Conservation (phyloP, 208 protist genomes). For the Trypanosoma boissoni region DNA sequence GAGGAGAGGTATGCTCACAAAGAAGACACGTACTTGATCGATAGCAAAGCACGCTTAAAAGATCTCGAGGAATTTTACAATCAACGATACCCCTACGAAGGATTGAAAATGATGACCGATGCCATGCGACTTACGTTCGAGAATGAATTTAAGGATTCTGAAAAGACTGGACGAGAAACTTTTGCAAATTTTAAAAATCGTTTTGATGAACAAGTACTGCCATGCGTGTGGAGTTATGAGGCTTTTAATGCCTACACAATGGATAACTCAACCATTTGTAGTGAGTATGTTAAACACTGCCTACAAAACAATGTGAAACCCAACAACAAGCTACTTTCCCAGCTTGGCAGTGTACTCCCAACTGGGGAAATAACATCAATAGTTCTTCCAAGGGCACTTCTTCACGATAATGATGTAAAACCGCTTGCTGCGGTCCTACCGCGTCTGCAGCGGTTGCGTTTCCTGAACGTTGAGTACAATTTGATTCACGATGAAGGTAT, state of each 20-base stretch:
- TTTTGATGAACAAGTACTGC: conserved; percentile 24
- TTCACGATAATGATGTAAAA: conserved; percentile 43
- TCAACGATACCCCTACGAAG: conserved; percentile 37
- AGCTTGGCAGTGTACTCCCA: conserved; percentile 12
- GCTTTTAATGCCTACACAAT: conserved; percentile 16
- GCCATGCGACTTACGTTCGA: conserved; percentile 53
- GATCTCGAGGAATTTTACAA: conserved; percentile 47
- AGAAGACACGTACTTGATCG: background rate
- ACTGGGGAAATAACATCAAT: conserved; percentile 25
- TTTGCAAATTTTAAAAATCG: conserved; percentile 39
- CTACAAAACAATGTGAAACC: conserved; percentile 39
- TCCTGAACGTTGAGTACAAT: conserved; percentile 55
- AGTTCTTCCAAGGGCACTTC: conserved; percentile 27
- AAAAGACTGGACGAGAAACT: conserved; percentile 7
- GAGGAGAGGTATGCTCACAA: no score
- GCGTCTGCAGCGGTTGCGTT: conserved; percentile 43
- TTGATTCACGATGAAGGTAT: conserved; percentile 45
- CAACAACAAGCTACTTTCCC: conserved; percentile 32
- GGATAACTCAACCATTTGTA: conserved; percentile 41
- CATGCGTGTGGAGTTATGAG: conserved; percentile 35
- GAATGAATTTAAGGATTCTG: conserved; percentile 39
- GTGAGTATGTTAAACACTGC: conserved; percentile 61
- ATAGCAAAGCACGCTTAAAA: conserved; percentile 14
- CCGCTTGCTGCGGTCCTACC: conserved; percentile 45
- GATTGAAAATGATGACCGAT: conserved; percentile 48